A percentile compares a stretch with the other conserved stretches of the same genome.
Conservation (phyloP, 176 grass and related monocot genomes). For the Bonia amplexicaulis region DNA sequence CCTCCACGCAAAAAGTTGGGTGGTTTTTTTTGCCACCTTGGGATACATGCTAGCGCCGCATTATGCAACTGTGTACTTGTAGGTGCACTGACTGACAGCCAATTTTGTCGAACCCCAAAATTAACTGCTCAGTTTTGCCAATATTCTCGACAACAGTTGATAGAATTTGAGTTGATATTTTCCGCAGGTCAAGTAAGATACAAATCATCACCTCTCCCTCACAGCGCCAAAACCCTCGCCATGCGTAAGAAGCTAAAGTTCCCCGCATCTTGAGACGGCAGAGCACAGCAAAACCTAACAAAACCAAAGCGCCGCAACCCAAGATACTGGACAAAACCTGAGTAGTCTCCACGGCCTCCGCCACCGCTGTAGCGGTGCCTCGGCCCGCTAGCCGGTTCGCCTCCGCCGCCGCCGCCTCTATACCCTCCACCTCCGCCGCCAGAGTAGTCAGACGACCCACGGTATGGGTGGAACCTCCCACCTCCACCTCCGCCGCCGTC, state of each 20-base stretch:
- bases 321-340: conserved; percentile 26
- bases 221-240: background rate
- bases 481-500: conserved; percentile 29
- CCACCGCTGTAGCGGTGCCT: conserved; percentile 30
- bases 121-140: background rate
- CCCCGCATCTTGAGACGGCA: background rate
- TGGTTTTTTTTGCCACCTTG: background rate
- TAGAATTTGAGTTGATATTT: background rate
- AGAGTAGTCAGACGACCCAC: conserved; percentile 30
- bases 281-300: background rate
- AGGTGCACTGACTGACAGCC: background rate
- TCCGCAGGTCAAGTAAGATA: background rate
- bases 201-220: background rate
- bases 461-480: conserved; percentile 66
- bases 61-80: background rate
- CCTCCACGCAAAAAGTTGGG: background rate
- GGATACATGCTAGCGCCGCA: background rate
- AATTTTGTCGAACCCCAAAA: background rate
- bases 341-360: conserved; percentile 40
- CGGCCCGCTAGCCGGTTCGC: conserved; percentile 19
- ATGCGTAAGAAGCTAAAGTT: background rate
- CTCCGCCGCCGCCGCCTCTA: conserved; percentile 33
- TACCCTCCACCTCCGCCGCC: conserved; percentile 37
- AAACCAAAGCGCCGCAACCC: background rate
- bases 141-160: background rate